These are phyloP conservation scores for Penstemon newberryi DNA, from an alignment of 257 asterid genomes.

Conservation along the genomic window DNA sequence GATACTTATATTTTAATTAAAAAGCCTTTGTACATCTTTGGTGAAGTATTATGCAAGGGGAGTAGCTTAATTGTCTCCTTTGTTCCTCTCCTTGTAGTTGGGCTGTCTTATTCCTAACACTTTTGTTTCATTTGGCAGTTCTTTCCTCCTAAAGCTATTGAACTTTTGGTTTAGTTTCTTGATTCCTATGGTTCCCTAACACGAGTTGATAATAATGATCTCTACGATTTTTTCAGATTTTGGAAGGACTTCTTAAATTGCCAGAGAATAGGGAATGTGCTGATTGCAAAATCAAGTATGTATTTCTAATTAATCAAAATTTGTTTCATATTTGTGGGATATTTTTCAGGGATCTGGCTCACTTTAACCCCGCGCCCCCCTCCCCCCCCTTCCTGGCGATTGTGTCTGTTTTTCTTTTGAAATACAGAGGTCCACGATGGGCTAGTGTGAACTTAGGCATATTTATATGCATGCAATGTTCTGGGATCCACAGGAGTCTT, in stretches of 20 bases:
- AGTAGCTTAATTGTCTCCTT: neutral
- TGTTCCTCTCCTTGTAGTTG: neutral
- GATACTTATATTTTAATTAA: no score
- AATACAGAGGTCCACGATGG: conserved; percentile 98
- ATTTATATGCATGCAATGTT: conserved; percentile 98
- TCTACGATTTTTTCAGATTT: conserved; percentile 51
- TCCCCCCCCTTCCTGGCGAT: neutral
- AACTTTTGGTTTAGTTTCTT: conserved; percentile 15
- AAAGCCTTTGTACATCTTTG: no score
- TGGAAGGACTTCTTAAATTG: conserved; percentile 96
- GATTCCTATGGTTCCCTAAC: conserved; percentile 15
- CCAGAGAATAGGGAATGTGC: conserved; percentile 98
- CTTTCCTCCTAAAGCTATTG: conserved; percentile 3
- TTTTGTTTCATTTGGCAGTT: neutral
- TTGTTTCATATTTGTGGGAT: neutral
- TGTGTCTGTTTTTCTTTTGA: conserved; percentile 18
- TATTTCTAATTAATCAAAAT: neutral
- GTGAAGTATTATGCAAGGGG: neutral
- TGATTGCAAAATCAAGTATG: no score
- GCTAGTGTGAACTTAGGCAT: conserved; percentile 99
- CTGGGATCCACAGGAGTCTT: conserved; percentile 99
- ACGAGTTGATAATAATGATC: conserved; percentile 21
- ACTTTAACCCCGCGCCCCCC: neutral
- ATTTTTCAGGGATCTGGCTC: conserved; percentile 14
- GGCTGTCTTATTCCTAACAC: neutral